Conservation (phyloP, 164 flowering plant genomes). For the Aristolochia californica region DNA sequence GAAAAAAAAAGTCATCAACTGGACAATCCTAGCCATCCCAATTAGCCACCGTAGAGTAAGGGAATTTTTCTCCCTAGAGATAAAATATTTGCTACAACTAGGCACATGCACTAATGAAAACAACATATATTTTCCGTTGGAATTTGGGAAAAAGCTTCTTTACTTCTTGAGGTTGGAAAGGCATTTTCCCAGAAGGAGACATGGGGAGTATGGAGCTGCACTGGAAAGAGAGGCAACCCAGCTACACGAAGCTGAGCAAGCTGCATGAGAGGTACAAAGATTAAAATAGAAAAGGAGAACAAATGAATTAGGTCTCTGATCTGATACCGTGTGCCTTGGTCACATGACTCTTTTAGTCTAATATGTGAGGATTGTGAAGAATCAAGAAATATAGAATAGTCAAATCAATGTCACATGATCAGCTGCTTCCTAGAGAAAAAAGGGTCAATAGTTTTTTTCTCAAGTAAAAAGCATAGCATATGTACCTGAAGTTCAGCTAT, state of each 20-base stretch:
- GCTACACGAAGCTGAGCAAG: slow-evolving; percentile 12
- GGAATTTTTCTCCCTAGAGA: too few species aligned
- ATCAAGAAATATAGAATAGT: slow-evolving; percentile 19
- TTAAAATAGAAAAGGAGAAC: slow-evolving; percentile 2
- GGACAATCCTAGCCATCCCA: too few species aligned
- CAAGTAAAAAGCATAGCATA: neutral
- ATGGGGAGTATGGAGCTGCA: slow-evolving; percentile 4
- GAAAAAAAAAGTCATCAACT: too few species aligned
- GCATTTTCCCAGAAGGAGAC: slow-evolving; percentile 14
- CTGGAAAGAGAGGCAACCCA: slow-evolving; percentile 19
- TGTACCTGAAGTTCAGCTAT: too few species aligned
- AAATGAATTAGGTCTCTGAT: slow-evolving; percentile 9
- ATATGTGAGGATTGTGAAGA: slow-evolving; percentile 14
- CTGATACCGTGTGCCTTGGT: slow-evolving; percentile 24
- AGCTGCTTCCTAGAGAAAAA: slow-evolving; percentile 28
- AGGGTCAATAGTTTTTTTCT: neutral
- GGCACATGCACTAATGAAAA: neutral
- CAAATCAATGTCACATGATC: slow-evolving; percentile 38
- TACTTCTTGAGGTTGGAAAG: neutral
- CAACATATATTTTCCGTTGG: neutral
- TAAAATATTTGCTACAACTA: too few species aligned
- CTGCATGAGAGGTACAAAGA: slow-evolving; percentile 6
- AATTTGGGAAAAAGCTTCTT: neutral
- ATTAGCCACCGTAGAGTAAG: too few species aligned
- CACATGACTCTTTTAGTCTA: slow-evolving; percentile 24